These are phyloP conservation scores for Populus simonii DNA, from an alignment of 345 rosid genomes.

Conservation along the genomic window DNA sequence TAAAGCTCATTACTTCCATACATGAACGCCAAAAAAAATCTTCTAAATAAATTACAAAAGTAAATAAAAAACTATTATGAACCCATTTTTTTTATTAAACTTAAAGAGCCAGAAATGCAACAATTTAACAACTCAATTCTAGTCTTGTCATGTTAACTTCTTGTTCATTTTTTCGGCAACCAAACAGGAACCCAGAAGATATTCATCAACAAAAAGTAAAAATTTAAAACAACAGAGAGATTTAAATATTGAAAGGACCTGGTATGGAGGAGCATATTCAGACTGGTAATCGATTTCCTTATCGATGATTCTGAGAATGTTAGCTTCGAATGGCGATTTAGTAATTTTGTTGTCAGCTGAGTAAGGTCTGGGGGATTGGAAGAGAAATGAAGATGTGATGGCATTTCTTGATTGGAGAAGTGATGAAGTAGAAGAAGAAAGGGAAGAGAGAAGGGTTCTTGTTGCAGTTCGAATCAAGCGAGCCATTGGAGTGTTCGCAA, in stretches of 20 bases:
- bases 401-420: not conserved
- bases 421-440: not conserved
- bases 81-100: not conserved
- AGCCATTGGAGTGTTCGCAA: not conserved
- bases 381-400: not conserved
- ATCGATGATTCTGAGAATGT: constrained; percentile 62
- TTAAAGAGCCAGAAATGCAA: not conserved
- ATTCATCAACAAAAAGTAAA: not conserved
- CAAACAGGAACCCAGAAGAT: not conserved
- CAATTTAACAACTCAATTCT: not conserved
- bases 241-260: constrained; percentile 30
- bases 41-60: no score
- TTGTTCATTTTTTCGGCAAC: not conserved
- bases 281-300: constrained; percentile 56
- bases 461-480: not conserved
- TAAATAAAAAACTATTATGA: not conserved
- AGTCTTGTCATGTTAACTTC: not conserved
- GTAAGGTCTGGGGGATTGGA: constrained; percentile 20
- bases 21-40: no score
- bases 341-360: constrained; percentile 12
- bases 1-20: no score
- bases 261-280: constrained; percentile 56
- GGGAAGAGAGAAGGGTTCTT: not conserved
- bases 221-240: not conserved
- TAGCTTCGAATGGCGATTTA: constrained; percentile 50